Evolutionary conservation across 1,139 yeast species (phyloP), one percentile per base, ranked within the genome.

Genomic region (Yamadazyma aaseri): DNA sequence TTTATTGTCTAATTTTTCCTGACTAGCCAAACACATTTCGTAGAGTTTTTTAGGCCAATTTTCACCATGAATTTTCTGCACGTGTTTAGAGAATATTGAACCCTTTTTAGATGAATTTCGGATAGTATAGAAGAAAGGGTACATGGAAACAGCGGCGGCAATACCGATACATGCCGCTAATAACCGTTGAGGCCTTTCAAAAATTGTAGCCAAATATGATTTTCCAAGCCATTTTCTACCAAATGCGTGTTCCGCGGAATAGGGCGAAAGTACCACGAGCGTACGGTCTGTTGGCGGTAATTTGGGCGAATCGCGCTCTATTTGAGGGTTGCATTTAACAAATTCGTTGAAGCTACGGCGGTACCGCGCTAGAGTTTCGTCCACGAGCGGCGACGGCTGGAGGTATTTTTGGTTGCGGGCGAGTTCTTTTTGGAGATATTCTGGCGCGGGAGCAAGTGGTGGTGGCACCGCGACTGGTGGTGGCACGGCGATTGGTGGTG

Each of bases 171-270:
- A 77, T 11, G 83, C 70, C 0, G 95, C 95, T 41, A 82, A 65
- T 32, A 86, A 62, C 30, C 96, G 63, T 58, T 86, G 92, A 0
- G 96, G 96, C 31, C 95, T 65, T 56, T 86, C 96, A 20, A 86
- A 94, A 29, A 86, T 81, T 0, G 92, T 78, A 14, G 81, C 65
- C 31, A 75, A 58, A 49, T 83, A 82, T 2, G 79, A 60, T 51
- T 82, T 83, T 7, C 87, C 65, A 2, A 80, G 87, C 95, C 95
- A 86, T 32, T 68, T 65, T 29, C 96, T 66, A 8, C 87, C 80
- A 55, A 84, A 86, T 3, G 78, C 77, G 57, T 86, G 95, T 44
- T 77, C 76, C 2, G 80, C 60, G 1, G 83, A 76, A 41, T 70
- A 68, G 0, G 86, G 85, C 1, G 84, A 77, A 24, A 80, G 50